phyloP scores from a whole-genome alignment of 805 yeast species.

The Yamadazyma tumulicola region DNA sequence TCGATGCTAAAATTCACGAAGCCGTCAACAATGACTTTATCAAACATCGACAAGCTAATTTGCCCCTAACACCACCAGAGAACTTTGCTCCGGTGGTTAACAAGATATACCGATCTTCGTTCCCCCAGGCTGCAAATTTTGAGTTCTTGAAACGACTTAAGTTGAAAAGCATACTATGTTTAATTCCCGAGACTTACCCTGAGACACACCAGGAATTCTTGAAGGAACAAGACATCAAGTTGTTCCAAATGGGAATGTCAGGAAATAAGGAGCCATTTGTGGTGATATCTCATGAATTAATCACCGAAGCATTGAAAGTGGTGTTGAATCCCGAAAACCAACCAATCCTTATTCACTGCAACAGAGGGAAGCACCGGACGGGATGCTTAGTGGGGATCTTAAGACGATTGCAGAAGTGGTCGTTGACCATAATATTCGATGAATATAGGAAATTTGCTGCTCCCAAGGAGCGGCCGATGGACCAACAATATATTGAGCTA shows the following conservation, averaged over 20 bases:
- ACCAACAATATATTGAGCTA: constrained; percentile 91
- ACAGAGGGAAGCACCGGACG: constrained; percentile 94
- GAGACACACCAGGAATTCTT: constrained; percentile 66
- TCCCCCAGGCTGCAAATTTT: constrained; percentile 85
- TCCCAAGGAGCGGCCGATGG: constrained; percentile 93
- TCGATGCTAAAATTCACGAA: constrained; percentile 24
- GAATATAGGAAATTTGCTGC: constrained; percentile 93
- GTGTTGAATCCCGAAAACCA: constrained; percentile 84
- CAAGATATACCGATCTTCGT: constrained; percentile 79
- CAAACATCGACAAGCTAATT: constrained; percentile 1
- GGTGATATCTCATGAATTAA: constrained; percentile 58
- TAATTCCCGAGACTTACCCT: constrained; percentile 92
- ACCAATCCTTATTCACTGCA: constrained; percentile 91
- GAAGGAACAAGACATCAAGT: constrained; percentile 53
- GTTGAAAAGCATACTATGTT: constrained; percentile 72
- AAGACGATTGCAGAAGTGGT: constrained; percentile 87
- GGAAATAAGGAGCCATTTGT: constrained; percentile 97
- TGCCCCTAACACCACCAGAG: constrained; percentile 68
- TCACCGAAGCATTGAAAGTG: constrained; percentile 77
- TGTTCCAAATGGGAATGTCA: constrained; percentile 87
- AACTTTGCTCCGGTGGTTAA: constrained; percentile 80
- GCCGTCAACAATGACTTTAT: constrained; percentile 1
- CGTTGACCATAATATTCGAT: constrained; percentile 88
- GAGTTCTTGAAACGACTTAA: constrained; percentile 57
- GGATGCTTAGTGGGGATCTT: constrained; percentile 95